phyloP scores from a whole-genome alignment of 2,329 filamentous ascomycete genomes.

The Cladosporium colombiae region DNA sequence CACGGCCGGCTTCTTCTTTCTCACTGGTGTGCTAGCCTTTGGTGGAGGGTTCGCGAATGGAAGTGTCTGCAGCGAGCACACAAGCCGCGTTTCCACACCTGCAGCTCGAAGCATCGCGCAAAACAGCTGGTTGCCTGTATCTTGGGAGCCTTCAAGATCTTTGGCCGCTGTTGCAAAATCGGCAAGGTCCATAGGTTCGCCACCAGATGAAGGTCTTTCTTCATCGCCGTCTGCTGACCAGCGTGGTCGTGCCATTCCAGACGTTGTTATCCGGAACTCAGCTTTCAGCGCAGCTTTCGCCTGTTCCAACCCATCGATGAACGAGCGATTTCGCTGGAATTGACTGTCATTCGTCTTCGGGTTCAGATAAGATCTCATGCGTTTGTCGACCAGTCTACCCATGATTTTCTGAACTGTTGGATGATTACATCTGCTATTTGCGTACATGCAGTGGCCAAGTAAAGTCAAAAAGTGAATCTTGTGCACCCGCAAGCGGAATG shows the following conservation, averaged over 20 bases:
- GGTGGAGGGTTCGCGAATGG: conserved; percentile 60
- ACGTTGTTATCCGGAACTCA: conserved; percentile 69
- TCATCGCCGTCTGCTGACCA: conserved; percentile 68
- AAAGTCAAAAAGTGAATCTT: conserved; percentile 84
- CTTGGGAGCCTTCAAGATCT: conserved; percentile 75
- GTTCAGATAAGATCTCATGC: conserved; percentile 67
- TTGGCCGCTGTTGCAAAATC: conserved; percentile 75
- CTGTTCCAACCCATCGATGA: conserved; percentile 76
- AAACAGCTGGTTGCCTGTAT: conserved; percentile 86
- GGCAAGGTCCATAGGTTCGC: conserved; percentile 39
- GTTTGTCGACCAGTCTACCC: conserved; percentile 64
- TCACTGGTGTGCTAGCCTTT: conserved; percentile 46
- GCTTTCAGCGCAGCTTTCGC: conserved; percentile 66
- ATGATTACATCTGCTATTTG: conserved; percentile 82
- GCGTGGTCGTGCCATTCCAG: conserved; percentile 67
- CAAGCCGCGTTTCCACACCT: conserved; percentile 78
- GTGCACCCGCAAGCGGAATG: conserved; percentile 72
- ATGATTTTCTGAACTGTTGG: conserved; percentile 47
- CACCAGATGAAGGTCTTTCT: conserved; percentile 21
- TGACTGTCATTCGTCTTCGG: conserved; percentile 69
- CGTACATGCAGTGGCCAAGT: conserved; percentile 72
- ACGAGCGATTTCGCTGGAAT: conserved; percentile 72
- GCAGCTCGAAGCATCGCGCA: conserved; percentile 81
- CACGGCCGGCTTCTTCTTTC: conserved; percentile 39
- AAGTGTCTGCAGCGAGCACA: conserved; percentile 86